Conservation (phyloP, 495 filamentous ascomycete species). For the Astrocystis sublimbata region DNA sequence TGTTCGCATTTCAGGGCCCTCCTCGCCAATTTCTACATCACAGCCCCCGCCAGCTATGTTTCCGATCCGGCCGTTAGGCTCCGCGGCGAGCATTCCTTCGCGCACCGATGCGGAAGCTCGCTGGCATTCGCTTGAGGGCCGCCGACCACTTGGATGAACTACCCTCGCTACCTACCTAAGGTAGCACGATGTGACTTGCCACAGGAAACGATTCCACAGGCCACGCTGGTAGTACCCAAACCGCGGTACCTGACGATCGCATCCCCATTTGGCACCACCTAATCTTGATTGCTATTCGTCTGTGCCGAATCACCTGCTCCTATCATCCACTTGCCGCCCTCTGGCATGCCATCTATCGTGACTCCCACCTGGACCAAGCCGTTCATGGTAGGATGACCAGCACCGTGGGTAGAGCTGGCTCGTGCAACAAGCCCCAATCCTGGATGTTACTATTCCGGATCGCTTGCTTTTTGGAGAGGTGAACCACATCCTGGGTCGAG, state of each 20-base stretch:
- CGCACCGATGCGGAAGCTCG: slow-evolving; percentile 20
- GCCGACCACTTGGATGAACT: slow-evolving; percentile 1
- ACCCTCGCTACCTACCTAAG: not conserved
- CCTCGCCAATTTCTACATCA: slow-evolving; percentile 7
- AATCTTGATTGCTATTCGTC: slow-evolving; percentile 14
- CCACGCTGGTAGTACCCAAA: not conserved
- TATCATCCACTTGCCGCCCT: slow-evolving; percentile 16
- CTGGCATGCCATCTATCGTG: slow-evolving; percentile 8
- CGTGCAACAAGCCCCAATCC: slow-evolving; percentile 14
- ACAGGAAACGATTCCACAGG: not conserved
- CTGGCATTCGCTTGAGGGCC: not conserved
- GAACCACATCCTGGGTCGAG: slow-evolving; percentile 2
- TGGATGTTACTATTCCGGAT: slow-evolving; percentile 11
- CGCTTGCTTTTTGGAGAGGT: not conserved
- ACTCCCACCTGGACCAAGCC: not conserved
- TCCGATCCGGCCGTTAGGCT: slow-evolving; percentile 16
- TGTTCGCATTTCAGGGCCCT: slow-evolving; percentile 9
- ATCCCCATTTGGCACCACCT: not conserved
- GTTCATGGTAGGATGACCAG: slow-evolving; percentile 9
- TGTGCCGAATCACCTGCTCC: slow-evolving; percentile 14
- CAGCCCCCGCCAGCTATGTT: slow-evolving; percentile 8
- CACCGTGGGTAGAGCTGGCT: slow-evolving; percentile 3
- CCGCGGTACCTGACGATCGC: slow-evolving; percentile 15
- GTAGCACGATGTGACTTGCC: not conserved
- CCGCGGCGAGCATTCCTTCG: not conserved